These are phyloP conservation scores for Tetrahymena elliotti DNA, from an alignment of 73 alveolate species.

Conservation along the genomic window DNA sequence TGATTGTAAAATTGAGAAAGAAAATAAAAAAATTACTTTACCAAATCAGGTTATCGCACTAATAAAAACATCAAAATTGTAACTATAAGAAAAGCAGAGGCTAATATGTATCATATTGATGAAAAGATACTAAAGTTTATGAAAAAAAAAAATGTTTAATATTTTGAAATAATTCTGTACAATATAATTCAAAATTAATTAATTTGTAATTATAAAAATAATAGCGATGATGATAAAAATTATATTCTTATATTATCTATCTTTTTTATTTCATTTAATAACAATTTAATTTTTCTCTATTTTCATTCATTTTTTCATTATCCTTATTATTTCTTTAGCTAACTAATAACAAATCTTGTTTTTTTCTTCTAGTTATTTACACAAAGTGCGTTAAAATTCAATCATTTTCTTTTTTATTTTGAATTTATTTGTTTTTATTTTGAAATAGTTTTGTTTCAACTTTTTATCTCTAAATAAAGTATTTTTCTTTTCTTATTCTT, in stretches of 20 bases:
- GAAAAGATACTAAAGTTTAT: background rate
- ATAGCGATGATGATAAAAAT: too few species aligned
- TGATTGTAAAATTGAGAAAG: too few species aligned
- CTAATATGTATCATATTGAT: background rate
- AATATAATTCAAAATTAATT: too few species aligned
- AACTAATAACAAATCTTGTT: background rate
- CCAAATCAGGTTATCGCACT: background rate
- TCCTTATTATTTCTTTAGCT: background rate
- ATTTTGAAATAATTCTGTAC: background rate
- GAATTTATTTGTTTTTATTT: background rate
- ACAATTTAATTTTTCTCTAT: too few species aligned
- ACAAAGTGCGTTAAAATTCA: background rate
- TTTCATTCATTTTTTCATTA: background rate
- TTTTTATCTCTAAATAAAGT: background rate
- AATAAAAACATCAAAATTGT: background rate
- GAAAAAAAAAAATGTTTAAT: background rate
- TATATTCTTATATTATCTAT: background rate
- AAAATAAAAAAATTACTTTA: background rate
- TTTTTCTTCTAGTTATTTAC: background rate
- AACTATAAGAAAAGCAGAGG: background rate
- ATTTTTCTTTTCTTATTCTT: too few species aligned
- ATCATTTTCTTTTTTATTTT: background rate
- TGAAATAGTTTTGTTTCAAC: background rate
- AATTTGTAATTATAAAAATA: background rate
- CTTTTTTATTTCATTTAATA: background rate